phyloP scores from a whole-genome alignment of 768 basidiomycete genomes.

The Tylopilus sp. region DNA sequence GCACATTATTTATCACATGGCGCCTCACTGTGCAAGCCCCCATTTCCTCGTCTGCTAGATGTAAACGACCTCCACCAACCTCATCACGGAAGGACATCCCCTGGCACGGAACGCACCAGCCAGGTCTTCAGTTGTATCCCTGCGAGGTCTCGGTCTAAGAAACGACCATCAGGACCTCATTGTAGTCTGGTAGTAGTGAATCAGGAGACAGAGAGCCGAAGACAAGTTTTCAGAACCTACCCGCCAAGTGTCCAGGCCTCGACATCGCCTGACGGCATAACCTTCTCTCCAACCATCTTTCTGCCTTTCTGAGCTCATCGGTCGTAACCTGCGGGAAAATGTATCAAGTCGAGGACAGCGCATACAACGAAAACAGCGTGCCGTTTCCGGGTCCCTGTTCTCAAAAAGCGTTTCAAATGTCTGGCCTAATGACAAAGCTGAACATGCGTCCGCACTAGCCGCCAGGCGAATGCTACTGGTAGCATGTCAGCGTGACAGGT shows the following conservation, averaged over 20 bases:
- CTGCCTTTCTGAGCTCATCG: constrained; percentile 18
- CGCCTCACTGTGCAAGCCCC: constrained; percentile 66
- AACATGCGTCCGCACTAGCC: too few species aligned
- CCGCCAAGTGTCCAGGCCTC: constrained; percentile 54
- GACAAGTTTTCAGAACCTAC: constrained; percentile 25
- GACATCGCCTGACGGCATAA: constrained; percentile 18
- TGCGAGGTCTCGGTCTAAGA: constrained; percentile 62
- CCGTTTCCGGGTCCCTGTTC: constrained; percentile 38
- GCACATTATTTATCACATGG: background rate
- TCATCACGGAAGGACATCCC: constrained; percentile 63
- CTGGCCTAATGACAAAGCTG: too few species aligned
- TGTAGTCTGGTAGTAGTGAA: constrained; percentile 36
- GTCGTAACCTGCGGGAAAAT: constrained; percentile 15
- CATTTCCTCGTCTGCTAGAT: constrained; percentile 65
- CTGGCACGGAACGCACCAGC: constrained; percentile 67
- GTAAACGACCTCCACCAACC: constrained; percentile 64
- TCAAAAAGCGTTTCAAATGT: constrained; percentile 45
- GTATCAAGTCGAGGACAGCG: background rate
- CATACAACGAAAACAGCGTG: constrained; percentile 16
- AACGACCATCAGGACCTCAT: constrained; percentile 51
- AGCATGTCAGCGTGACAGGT: constrained; percentile 72
- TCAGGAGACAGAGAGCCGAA: background rate
- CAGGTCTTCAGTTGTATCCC: constrained; percentile 51
- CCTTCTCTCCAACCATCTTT: constrained; percentile 9
- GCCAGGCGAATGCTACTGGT: too few species aligned